Base-by-base conservation (phyloP, 306 rosid species). In the Lupinus albus region DNA sequence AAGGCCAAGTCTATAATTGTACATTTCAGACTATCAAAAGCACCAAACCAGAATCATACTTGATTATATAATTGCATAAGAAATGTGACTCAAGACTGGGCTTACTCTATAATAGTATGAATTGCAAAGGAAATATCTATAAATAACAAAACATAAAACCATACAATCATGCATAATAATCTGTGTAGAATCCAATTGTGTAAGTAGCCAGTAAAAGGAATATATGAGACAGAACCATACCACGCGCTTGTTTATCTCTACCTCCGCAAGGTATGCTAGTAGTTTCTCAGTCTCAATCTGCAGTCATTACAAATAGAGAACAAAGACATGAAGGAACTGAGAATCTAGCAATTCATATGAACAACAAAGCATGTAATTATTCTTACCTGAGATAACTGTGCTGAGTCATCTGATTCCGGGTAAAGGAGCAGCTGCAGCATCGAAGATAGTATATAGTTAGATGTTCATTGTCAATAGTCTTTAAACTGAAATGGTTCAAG, bases 241-340 rank as follows among this genome's bases (percentile, higher is more conserved):
- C 95, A 60, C 61, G 39, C 99, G 97, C 80, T 71, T 93, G 85
- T 86, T 93, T 74, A 93, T 88, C 80, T 90, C 99, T 32, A 36
- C 80, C 79, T 93, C 99, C 74, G 88, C 99, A 79, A 88, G 99
- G 85, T 90, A 90, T 59, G 98, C 99, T 16, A 93, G 76, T 46
- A 93, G 88, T 75, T 93, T 93, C 84, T 93, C 99, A 5, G 99
- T 93, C 86, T 93, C 99, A 72, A 93, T 93, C 99, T 93, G 86
- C 49, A 74, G 7, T 32, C 58, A 48, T 58, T 28, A 47, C 15
- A 3, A 74, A 66, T 30, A 60, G 38, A 25, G 57, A 71, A 64
- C 21, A 28, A 71, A 50, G 61, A 63, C 54, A 61, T 69, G 55
- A 80, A 25, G 50, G 21, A 82, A 45, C 70, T 71, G 57, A 52